Evolutionary conservation across 139 green algal genomes (phyloP).

Genomic region (Tetradesmus lagerheimii): DNA sequence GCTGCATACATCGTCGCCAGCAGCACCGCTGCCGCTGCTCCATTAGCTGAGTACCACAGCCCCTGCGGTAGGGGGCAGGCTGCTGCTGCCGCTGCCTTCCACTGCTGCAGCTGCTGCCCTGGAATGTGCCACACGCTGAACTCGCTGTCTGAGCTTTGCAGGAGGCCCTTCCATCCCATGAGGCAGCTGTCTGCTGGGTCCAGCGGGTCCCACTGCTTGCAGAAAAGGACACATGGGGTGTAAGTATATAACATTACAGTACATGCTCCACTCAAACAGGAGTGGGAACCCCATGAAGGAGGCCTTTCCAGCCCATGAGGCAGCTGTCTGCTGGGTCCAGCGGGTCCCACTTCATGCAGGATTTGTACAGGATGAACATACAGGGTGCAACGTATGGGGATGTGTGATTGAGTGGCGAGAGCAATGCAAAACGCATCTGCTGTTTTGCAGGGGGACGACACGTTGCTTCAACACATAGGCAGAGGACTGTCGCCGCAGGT

Average conservation of each 20-base stretch:
- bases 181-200: conserved; percentile 17
- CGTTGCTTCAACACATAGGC: no score
- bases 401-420: no score
- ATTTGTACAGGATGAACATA: no score
- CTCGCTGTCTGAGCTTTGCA: not conserved
- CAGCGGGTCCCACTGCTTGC: conserved; percentile 21
- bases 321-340: conserved; percentile 21
- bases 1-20: conserved; percentile 10
- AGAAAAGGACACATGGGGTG: no score
- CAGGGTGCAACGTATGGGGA: no score
- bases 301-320: not conserved
- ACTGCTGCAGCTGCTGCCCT: not conserved
- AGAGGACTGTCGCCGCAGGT: no score
- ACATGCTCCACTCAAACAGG: no score
- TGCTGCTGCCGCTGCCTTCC: conserved; percentile 15
- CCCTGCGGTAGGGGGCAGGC: not conserved
- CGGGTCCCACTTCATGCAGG: conserved; percentile 20
- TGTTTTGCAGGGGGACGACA: no score
- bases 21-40: conserved; percentile 21
- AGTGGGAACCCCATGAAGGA: no score
- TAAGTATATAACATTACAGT: no score
- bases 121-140: conserved; percentile 25
- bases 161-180: not conserved
- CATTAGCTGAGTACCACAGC: conserved; percentile 19
- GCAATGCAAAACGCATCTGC: no score